Conservation (phyloP, 1,284 basidiomycete genomes). For the Ustilago lituana region DNA sequence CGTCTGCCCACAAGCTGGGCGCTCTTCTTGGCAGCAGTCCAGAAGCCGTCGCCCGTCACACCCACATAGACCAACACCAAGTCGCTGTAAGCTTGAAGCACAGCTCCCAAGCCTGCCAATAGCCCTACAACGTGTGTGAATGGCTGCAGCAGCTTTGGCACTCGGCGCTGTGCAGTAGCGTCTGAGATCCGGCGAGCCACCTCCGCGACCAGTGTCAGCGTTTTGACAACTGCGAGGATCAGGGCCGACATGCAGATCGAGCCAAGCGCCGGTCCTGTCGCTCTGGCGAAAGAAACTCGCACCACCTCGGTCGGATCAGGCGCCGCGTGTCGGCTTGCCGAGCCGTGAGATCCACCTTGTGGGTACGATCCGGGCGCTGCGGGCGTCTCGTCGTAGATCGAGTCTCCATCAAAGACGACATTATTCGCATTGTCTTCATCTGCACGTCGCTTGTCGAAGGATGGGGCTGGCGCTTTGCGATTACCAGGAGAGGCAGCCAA, state of each 20-base stretch:
- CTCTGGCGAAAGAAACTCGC: conserved; percentile 79
- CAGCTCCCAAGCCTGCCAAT: conserved; percentile 73
- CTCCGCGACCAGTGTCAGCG: conserved; percentile 70
- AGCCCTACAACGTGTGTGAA: conserved; percentile 72
- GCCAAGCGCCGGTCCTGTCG: conserved; percentile 82
- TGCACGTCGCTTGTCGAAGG: conserved; percentile 35
- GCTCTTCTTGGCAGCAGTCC: conserved; percentile 78
- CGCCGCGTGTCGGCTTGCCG: conserved; percentile 19
- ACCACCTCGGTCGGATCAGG: conserved; percentile 72
- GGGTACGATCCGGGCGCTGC: conserved; percentile 36
- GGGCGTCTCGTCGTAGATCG: conserved; percentile 39
- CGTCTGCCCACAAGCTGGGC: conserved; percentile 72
- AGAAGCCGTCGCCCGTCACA: conserved; percentile 84
- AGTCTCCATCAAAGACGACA: conserved; percentile 31
- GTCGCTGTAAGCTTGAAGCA: conserved; percentile 71
- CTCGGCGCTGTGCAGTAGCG: conserved; percentile 36
- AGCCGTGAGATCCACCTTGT: conserved; percentile 1
- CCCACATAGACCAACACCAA: conserved; percentile 86
- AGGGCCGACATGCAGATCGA: conserved; percentile 80
- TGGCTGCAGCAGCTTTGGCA: conserved; percentile 67
- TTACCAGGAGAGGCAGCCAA: too few relatives aligned
- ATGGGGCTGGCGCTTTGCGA: conserved; percentile 7
- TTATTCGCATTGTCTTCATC: conserved; percentile 31
- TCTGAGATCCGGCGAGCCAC: conserved; percentile 64
- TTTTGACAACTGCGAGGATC: conserved; percentile 76